Conservation (phyloP, 2,329 filamentous ascomycete genomes). For the Immersiporthe knoxdaviesiana region DNA sequence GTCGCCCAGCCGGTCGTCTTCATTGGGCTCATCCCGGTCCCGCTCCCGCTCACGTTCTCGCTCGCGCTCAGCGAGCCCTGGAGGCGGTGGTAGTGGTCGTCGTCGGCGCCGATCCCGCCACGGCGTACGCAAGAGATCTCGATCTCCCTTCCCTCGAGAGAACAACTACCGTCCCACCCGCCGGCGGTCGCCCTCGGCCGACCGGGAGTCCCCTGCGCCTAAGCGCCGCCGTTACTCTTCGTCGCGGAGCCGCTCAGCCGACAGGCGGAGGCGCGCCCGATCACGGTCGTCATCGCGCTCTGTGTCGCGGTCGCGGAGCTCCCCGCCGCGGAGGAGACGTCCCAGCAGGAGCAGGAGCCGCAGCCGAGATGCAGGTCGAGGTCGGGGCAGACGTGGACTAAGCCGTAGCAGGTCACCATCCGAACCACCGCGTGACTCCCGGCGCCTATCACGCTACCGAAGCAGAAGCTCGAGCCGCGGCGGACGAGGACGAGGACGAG, state of each 20-base stretch:
- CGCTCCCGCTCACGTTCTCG: slow-evolving; percentile 39
- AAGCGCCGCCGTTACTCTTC: slow-evolving; percentile 57
- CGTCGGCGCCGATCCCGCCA: slow-evolving; percentile 30
- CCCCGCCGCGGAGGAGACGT: slow-evolving; percentile 39
- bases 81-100: slow-evolving; percentile 9
- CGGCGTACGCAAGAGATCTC: slow-evolving; percentile 39
- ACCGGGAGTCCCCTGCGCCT: slow-evolving; percentile 45
- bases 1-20: slow-evolving; percentile 45
- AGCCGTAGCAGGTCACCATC: slow-evolving; percentile 32
- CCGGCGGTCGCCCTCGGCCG: slow-evolving; percentile 38
- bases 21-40: slow-evolving; percentile 34
- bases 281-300: slow-evolving; percentile 46
- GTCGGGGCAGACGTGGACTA: slow-evolving; percentile 27
- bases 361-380: slow-evolving; percentile 33
- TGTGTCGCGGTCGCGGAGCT: slow-evolving; percentile 39
- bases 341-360: slow-evolving; percentile 41
- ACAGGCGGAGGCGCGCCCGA: slow-evolving; percentile 45
- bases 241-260: slow-evolving; percentile 52
- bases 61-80: slow-evolving; percentile 25
- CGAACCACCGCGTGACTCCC: slow-evolving; percentile 26
- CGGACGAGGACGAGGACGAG: slow-evolving; percentile 25
- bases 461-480: slow-evolving; percentile 29
- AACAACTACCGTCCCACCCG: slow-evolving; percentile 33
- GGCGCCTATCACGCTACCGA: slow-evolving; percentile 28
- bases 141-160: slow-evolving; percentile 40